Conservation (phyloP, 768 basidiomycete genomes). For the Trametes cubensis region DNA sequence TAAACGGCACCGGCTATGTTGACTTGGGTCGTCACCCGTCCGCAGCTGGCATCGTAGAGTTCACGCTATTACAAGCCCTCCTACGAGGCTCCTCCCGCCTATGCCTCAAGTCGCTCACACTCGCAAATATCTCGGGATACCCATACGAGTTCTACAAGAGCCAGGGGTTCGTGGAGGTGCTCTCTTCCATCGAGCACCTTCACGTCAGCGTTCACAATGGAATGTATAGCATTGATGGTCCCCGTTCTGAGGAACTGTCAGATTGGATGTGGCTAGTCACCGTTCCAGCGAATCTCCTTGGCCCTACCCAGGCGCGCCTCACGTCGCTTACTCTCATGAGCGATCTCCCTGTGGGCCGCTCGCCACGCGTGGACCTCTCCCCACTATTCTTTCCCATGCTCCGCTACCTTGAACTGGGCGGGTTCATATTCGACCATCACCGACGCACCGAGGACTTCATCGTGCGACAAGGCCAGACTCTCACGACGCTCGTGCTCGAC, state of each 20-base stretch:
- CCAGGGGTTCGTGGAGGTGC: conserved; percentile 5
- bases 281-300: conserved; percentile 22
- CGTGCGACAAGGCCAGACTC: conserved; percentile 18
- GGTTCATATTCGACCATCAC: conserved; percentile 21
- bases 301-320: conserved; percentile 19
- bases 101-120: conserved; percentile 12
- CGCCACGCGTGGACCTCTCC: conserved; percentile 22
- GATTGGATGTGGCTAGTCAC: conserved; percentile 20
- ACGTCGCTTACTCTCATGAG: conserved; percentile 25
- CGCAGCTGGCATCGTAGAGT: conserved; percentile 15
- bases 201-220: conserved; percentile 12
- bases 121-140: conserved; percentile 24
- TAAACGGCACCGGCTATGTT: conserved; percentile 5
- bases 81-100: conserved; percentile 2
- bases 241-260: conserved; percentile 13
- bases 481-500: conserved; percentile 22
- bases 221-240: no score
- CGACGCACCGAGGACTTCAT: conserved; percentile 23
- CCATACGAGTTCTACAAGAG: conserved; percentile 12
- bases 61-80: conserved; percentile 15
- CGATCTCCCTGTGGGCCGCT: conserved; percentile 24
- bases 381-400: conserved; percentile 24
- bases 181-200: conserved; percentile 12
- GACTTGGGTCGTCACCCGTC: neutral
- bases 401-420: conserved; percentile 17